Conservation (phyloP, 495 filamentous ascomycete species). For the Aspergillus funiculosus region DNA sequence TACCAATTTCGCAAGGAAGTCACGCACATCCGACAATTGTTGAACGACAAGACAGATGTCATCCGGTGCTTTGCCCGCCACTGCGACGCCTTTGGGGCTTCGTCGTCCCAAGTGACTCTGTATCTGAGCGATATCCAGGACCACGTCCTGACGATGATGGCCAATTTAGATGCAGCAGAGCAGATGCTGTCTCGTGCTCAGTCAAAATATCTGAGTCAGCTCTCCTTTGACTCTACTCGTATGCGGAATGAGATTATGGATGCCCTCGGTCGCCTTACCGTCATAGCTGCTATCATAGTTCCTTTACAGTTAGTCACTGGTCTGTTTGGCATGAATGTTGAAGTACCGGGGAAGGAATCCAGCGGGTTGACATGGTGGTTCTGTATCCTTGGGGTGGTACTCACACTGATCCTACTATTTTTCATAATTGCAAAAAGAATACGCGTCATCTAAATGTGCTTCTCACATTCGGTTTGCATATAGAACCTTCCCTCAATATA, state of each 20-base stretch:
- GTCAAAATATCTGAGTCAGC: constrained; percentile 82
- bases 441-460: constrained; percentile 9
- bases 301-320: constrained; percentile 84
- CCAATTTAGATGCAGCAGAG: constrained; percentile 80
- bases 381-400: constrained; percentile 59
- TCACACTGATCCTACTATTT: constrained; percentile 14
- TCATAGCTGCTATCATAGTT: constrained; percentile 79
- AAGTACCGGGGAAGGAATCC: constrained; percentile 57
- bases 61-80: constrained; percentile 89
- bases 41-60: constrained; percentile 90
- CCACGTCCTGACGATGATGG: constrained; percentile 94
- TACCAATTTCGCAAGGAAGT: constrained; percentile 84
- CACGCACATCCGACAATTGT: constrained; percentile 75
- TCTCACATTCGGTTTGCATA: too few species aligned
- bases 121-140: constrained; percentile 93
- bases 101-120: constrained; percentile 78
- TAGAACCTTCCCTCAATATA: too few species aligned
- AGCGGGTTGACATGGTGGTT: constrained; percentile 61
- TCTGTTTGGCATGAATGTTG: constrained; percentile 91
- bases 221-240: constrained; percentile 73
- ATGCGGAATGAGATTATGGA: constrained; percentile 68
- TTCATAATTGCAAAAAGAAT: constrained; percentile 15
- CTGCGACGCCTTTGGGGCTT: constrained; percentile 80
- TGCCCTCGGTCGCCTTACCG: constrained; percentile 77
- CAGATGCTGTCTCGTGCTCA: constrained; percentile 87